These are phyloP conservation scores for Tuber calosporum DNA, from an alignment of 495 filamentous ascomycete species.

Conservation along the genomic window DNA sequence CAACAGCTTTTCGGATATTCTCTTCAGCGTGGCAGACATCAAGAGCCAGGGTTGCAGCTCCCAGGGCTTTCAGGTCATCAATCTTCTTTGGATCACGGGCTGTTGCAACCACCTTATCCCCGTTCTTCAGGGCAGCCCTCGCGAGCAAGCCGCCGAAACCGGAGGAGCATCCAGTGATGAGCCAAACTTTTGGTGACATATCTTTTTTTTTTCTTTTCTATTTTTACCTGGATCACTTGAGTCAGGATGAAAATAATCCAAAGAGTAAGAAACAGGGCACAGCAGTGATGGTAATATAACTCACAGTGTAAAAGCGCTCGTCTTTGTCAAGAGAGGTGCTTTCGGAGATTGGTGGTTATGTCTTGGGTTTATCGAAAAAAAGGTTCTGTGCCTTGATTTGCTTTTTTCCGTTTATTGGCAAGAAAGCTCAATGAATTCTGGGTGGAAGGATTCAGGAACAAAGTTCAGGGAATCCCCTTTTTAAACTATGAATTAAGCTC, in stretches of 20 bases:
- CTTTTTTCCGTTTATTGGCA: not conserved
- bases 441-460: not conserved
- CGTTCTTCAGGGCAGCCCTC: slow-evolving; percentile 41
- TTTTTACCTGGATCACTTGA: not conserved
- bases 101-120: slow-evolving; percentile 47
- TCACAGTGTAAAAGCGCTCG: not conserved
- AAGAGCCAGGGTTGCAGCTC: slow-evolving; percentile 44
- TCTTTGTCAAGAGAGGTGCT: not conserved
- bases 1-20: slow-evolving; percentile 41
- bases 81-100: slow-evolving; percentile 39
- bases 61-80: slow-evolving; percentile 42
- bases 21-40: slow-evolving; percentile 41
- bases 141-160: slow-evolving; percentile 45
- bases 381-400: not conserved
- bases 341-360: not conserved
- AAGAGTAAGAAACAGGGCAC: not conserved
- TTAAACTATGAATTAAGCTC: not conserved
- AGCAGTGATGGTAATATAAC: not conserved
- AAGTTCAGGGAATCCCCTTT: not conserved
- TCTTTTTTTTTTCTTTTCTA: not conserved
- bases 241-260: not conserved
- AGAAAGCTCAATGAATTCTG: not conserved
- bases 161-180: slow-evolving; percentile 48
- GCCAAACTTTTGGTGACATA: slow-evolving; percentile 43
- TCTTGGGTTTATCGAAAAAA: not conserved